These are phyloP conservation scores for Fremontodendron californicum DNA, from an alignment of 345 rosid species.

Conservation along the genomic window DNA sequence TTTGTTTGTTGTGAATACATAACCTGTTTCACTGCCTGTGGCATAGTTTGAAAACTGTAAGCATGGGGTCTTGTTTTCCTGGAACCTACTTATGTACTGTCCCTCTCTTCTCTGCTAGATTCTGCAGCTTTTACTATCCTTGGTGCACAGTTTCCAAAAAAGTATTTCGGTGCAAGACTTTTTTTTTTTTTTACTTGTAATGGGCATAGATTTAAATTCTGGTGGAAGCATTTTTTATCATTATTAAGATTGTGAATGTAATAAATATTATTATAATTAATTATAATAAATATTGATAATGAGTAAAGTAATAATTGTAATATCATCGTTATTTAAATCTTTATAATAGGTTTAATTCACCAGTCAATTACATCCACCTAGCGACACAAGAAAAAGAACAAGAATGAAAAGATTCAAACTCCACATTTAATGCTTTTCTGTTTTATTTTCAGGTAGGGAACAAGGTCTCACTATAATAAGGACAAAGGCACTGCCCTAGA, in stretches of 20 bases:
- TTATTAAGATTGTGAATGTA: no score
- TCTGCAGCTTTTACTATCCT: not conserved
- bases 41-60: not conserved
- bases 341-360: no score
- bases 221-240: no score
- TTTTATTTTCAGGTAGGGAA: not conserved
- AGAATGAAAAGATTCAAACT: slow-evolving; percentile 3
- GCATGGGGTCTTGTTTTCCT: not conserved
- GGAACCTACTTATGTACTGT: slow-evolving; percentile 9
- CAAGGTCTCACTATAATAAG: not conserved
- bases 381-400: not conserved
- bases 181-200: not conserved
- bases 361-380: not conserved
- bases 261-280: no score
- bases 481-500: not conserved
- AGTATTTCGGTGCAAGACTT: not conserved
- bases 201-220: no score
- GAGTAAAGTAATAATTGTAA: no score
- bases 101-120: not conserved
- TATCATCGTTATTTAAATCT: no score
- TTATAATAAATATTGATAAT: no score
- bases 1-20: not conserved
- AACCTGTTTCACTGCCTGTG: not conserved
- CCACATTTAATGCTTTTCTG: not conserved
- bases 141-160: not conserved